Base-by-base conservation (phyloP, 345 rosid species). In the Sonneratia alba region DNA sequence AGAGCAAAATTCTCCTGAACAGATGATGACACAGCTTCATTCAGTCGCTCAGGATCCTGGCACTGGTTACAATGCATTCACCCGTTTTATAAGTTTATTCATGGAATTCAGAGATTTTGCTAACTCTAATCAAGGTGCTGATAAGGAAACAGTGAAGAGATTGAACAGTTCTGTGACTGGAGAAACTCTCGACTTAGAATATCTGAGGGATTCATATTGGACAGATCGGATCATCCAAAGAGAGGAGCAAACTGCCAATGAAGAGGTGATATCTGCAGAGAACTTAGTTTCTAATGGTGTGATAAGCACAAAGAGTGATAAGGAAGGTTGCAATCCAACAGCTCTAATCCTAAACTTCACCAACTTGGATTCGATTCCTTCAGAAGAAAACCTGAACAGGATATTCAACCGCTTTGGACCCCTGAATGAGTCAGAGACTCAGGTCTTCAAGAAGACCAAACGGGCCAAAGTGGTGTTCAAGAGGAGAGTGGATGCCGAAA, bases 391-490 rank as follows among this genome's bases (percentile, higher is more conserved):
- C 71, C 87, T 93, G 77, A 86, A 83, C 78, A 93, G 86, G 88
- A 91, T 91, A 89, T 91, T 94, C 72, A 86, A 79, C 80, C 81
- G 88, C 70, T 94, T 91, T 73, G 94, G 97, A 57, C 97, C 96
- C 14, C 72, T 93, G 79, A 81, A 68, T 71, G 97, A 88, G 81
- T 80, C 83, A 7, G 87, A 91, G 76, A 93, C 98, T 16, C 89
- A 88, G 72, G 81, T 91, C 37, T 97, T 91, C 79, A 81, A 65
- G 64, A 87, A 88, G 73, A 79, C 87, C 13, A 83, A 84, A 78
- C 90, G 94, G 15, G 98, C 97, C n/a, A 89, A 96, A 83, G 92
- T 89, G 79, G 96, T 93, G 67, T 93, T 83, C 70, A 91, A 77
- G 88, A 88, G 76, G 71, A 78, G 86, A 68, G 77, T 82, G 22